Percentiles rank a stretch among this genome's conserved stretches.
These are phyloP conservation scores for Rhizomucor miehei DNA, from an alignment of 371 early-diverging fungal species.

Conservation along the genomic window DNA sequence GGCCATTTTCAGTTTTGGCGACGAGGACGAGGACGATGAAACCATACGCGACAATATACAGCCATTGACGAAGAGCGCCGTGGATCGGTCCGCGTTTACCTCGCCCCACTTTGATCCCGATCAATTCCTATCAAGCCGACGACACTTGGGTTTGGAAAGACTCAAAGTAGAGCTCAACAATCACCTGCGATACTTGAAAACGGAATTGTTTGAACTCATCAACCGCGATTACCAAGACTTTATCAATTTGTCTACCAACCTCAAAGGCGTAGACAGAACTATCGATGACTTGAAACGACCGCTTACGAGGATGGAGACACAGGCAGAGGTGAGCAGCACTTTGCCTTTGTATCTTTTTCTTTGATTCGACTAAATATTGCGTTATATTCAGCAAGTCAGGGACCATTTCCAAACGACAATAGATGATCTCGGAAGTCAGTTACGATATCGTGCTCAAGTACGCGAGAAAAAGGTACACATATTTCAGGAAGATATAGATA, in stretches of 20 bases:
- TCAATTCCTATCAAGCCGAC: slow-evolving; percentile 61
- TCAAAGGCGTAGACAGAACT: slow-evolving; percentile 74
- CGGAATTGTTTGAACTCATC: slow-evolving; percentile 78
- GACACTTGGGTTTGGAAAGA: slow-evolving; percentile 65
- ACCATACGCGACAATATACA: slow-evolving; percentile 11
- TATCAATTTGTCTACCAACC: slow-evolving; percentile 74
- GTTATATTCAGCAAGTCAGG: slow-evolving; percentile 44
- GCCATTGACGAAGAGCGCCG: slow-evolving; percentile 38
- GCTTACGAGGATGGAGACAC: slow-evolving; percentile 52
- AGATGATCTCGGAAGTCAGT: slow-evolving; percentile 54
- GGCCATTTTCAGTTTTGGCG: slow-evolving; percentile 39
- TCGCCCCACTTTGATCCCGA: slow-evolving; percentile 56
- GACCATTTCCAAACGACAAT: slow-evolving; percentile 53
- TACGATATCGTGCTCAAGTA: slow-evolving; percentile 59
- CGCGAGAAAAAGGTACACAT: slow-evolving; percentile 63
- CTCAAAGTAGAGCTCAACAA: slow-evolving; percentile 64
- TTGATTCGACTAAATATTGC: neutral
- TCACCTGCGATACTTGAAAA: slow-evolving; percentile 61
- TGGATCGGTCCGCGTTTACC: slow-evolving; percentile 53
- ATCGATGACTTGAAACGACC: slow-evolving; percentile 63
- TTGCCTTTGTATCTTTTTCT: too few species aligned
- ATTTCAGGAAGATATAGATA: neutral
- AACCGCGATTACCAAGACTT: slow-evolving; percentile 82
- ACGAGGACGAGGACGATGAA: slow-evolving; percentile 29
- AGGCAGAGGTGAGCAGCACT: slow-evolving; percentile 56